phyloP scores from a whole-genome alignment of 495 filamentous ascomycete genomes.

The Neurospora sp. region DNA sequence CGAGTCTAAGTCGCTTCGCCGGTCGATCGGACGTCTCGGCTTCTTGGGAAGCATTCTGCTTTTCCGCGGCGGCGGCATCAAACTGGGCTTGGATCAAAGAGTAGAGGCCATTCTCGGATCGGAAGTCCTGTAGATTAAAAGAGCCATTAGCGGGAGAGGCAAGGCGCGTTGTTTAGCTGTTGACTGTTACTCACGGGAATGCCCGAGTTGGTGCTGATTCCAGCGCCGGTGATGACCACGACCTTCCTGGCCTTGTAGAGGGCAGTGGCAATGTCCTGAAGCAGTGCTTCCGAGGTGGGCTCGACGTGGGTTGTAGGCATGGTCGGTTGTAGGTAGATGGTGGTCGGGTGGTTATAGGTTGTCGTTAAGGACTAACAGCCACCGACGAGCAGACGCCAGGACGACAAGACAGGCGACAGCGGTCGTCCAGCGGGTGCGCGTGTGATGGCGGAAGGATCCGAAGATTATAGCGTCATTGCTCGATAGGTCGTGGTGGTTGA shows the following conservation, averaged over 20 bases:
- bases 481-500: not conserved
- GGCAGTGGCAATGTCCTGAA: conserved; percentile 51
- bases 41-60: conserved; percentile 8
- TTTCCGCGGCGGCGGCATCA: conserved; percentile 30
- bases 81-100: conserved; percentile 58
- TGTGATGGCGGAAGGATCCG: not conserved
- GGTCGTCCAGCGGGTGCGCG: not conserved
- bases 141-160: conserved; percentile 14
- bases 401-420: not conserved
- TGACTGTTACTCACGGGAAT: conserved; percentile 46
- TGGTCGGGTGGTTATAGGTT: not conserved
- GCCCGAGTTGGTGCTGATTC: conserved; percentile 63
- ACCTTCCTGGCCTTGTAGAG: conserved; percentile 52
- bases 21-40: conserved; percentile 22
- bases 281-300: conserved; percentile 35
- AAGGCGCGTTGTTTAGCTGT: not conserved
- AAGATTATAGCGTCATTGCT: not conserved
- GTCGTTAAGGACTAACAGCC: not conserved
- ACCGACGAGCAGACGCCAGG: not conserved
- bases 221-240: conserved; percentile 59
- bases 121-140: conserved; percentile 47
- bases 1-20: conserved; percentile 29
- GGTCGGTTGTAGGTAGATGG: conserved; percentile 1
- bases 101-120: conserved; percentile 60
- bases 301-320: conserved; percentile 49